Conservation (phyloP, 768 basidiomycete species). For the Russula virescens region DNA sequence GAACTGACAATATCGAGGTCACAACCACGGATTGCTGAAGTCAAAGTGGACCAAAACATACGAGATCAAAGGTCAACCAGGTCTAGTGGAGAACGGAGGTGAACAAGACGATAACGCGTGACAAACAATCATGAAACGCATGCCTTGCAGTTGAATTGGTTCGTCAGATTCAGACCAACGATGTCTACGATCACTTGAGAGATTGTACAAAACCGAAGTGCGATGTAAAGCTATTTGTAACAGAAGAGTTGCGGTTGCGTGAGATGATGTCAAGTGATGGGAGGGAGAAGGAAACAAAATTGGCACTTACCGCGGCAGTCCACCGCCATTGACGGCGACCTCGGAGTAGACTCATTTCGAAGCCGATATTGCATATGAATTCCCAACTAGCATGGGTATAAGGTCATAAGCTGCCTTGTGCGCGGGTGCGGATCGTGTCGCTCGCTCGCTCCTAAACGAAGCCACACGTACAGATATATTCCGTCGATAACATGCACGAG, state of each 20-base stretch:
- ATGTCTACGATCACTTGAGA: constrained; percentile 1
- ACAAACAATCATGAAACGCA: not conserved
- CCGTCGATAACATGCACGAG: constrained; percentile 21
- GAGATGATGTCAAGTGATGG: not conserved
- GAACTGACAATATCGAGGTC: not conserved
- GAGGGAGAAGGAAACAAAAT: not conserved
- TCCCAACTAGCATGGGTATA: constrained; percentile 13
- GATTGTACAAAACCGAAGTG: constrained; percentile 8
- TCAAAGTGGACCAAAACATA: not conserved
- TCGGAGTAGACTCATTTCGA: constrained; percentile 15
- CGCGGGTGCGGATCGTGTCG: too few species aligned
- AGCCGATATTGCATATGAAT: constrained; percentile 17
- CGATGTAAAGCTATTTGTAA: constrained; percentile 18
- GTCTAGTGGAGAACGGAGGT: not conserved
- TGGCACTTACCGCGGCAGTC: constrained; percentile 10
- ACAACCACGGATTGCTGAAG: not conserved
- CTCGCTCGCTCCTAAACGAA: not conserved
- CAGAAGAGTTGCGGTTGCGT: not conserved
- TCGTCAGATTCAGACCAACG: constrained; percentile 15
- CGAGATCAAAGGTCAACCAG: constrained; percentile 8
- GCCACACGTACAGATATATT: constrained; percentile 19
- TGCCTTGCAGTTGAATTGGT: constrained; percentile 15
- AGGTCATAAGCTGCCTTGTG: not conserved
- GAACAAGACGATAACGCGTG: not conserved
- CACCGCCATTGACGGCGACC: constrained; percentile 21